phyloP scores from a whole-genome alignment of 2,329 filamentous ascomycete species.

The Epichloe bromicola region DNA sequence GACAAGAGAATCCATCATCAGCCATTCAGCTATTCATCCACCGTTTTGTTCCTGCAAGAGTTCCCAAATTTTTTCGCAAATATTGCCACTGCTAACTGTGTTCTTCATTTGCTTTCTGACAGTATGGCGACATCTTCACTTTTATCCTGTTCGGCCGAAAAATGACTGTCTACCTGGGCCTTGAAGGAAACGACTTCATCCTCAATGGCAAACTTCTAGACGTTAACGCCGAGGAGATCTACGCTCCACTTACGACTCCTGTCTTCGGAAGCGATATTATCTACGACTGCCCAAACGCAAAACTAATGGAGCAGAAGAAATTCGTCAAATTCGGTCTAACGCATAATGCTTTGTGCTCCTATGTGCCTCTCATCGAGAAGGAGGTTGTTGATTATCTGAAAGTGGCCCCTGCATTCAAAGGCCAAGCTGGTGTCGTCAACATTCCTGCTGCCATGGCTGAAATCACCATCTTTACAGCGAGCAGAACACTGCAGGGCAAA shows the following conservation, averaged over 20 bases:
- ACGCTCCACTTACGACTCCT: slow-evolving; percentile 59
- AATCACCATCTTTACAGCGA: slow-evolving; percentile 82
- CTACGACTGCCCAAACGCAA: slow-evolving; percentile 81
- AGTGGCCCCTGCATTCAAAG: slow-evolving; percentile 52
- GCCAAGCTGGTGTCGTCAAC: slow-evolving; percentile 53
- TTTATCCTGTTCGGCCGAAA: slow-evolving; percentile 81
- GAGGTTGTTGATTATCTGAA: slow-evolving; percentile 67
- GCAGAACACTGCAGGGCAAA: slow-evolving; percentile 71
- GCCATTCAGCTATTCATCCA: not conserved
- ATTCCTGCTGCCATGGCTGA: slow-evolving; percentile 68
- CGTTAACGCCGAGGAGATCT: slow-evolving; percentile 83
- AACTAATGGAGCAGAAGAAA: slow-evolving; percentile 95
- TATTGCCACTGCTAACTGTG: not conserved
- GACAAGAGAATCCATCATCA: not conserved
- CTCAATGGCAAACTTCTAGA: slow-evolving; percentile 84
- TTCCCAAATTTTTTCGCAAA: not conserved
- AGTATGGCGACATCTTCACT: slow-evolving; percentile 89
- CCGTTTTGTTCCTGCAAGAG: not conserved
- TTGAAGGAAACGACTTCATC: slow-evolving; percentile 79
- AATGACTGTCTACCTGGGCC: slow-evolving; percentile 74
- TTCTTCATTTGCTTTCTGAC: not conserved
- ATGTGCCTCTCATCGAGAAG: slow-evolving; percentile 64
- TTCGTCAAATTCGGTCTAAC: slow-evolving; percentile 76
- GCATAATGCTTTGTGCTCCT: slow-evolving; percentile 57
- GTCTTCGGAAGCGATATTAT: slow-evolving; percentile 77